These are phyloP conservation scores for Kondoa malvinella DNA, from an alignment of 768 basidiomycete species.

Conservation along the genomic window DNA sequence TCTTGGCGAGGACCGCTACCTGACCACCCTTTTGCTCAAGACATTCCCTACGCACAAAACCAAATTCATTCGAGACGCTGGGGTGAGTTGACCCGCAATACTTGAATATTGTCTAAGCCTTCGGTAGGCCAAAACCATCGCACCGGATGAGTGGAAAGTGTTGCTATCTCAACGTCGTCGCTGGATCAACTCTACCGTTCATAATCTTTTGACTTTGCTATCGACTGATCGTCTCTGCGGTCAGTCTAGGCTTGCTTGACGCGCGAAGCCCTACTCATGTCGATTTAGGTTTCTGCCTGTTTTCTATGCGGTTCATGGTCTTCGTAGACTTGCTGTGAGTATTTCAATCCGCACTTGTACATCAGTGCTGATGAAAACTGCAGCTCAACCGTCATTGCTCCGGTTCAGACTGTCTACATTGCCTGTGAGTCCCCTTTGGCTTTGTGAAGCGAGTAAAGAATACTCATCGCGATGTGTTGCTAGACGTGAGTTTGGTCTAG, in stretches of 20 bases:
- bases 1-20: slow-evolving; percentile 96
- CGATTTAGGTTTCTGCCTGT: slow-evolving; percentile 65
- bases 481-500: no score
- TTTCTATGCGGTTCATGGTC: slow-evolving; percentile 96
- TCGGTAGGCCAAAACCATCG: slow-evolving; percentile 69
- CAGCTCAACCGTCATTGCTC: slow-evolving; percentile 13
- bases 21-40: slow-evolving; percentile 80
- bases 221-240: slow-evolving; percentile 82
- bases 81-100: slow-evolving; percentile 37
- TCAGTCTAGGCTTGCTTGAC: neutral
- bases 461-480: no score
- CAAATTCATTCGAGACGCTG: slow-evolving; percentile 83
- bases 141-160: slow-evolving; percentile 70
- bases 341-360: neutral
- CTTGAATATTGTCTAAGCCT: neutral
- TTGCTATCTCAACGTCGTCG: slow-evolving; percentile 89
- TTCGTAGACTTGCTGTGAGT: slow-evolving; percentile 46
- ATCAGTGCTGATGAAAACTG: neutral
- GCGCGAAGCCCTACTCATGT: neutral
- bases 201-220: slow-evolving; percentile 83
- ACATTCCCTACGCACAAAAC: slow-evolving; percentile 90
- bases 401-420: neutral
- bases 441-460: no score
- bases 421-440: neutral
- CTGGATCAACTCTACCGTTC: slow-evolving; percentile 99